phyloP scores from a whole-genome alignment of 1,284 basidiomycete species.

The Ceratobasidium sp. region DNA sequence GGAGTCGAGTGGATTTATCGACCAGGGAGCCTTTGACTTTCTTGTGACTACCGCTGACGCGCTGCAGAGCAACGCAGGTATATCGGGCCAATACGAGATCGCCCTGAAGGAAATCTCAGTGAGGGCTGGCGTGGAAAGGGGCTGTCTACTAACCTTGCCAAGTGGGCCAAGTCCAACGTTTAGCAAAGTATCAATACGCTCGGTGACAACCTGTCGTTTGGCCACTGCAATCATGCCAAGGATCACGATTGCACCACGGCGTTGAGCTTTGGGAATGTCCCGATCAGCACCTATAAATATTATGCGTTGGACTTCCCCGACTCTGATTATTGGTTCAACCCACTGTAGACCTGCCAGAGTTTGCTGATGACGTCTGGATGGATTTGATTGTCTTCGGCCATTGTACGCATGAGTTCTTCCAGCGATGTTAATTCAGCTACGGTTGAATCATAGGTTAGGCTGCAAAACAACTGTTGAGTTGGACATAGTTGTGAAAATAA shows the following conservation, averaged over 20 bases:
- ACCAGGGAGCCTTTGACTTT: conserved; percentile 95
- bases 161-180: conserved; percentile 86
- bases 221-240: conserved; percentile 95
- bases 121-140: background rate
- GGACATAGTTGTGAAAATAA: conserved; percentile 15
- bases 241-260: conserved; percentile 92
- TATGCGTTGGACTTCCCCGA: background rate
- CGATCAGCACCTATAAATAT: conserved; percentile 67
- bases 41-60: conserved; percentile 92
- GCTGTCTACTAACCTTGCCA: conserved; percentile 69
- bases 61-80: conserved; percentile 91
- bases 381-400: conserved; percentile 88
- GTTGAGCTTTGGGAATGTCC: conserved; percentile 78
- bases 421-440: conserved; percentile 95
- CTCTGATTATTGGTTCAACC: conserved; percentile 51
- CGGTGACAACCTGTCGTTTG: conserved; percentile 82
- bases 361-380: conserved; percentile 86
- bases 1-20: conserved; percentile 85
- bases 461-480: conserved; percentile 52
- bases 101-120: conserved; percentile 54
- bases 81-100: conserved; percentile 92
- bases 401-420: conserved; percentile 93
- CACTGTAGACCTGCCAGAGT: conserved; percentile 95
- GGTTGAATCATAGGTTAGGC: conserved; percentile 87
- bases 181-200: conserved; percentile 84